Evolutionary conservation across 2,329 filamentous ascomycete genomes (phyloP), one percentile per base, ranked within the genome.

Genomic region (Botrytis fragariae): DNA sequence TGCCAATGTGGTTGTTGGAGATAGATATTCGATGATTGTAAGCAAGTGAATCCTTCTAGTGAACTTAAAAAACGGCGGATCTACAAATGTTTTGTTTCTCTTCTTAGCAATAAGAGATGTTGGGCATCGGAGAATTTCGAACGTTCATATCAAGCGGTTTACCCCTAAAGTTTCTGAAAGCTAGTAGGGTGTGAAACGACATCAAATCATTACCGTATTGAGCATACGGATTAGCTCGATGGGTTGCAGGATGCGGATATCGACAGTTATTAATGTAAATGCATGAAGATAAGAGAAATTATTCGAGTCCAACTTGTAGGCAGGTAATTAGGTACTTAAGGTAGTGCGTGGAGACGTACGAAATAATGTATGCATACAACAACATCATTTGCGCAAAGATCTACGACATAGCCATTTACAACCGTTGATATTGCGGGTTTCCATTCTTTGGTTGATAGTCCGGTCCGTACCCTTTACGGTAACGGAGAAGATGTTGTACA

Each of bases 281-380:
- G 35, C n/a, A 42, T n/a, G 51, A 57, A 57, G 65, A 69, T 69
- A 57, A 69, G 37, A 69, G 48, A 57, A n/a, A 57, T 44, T n/a
- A 18, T n/a, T 69, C 48, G 65, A 69, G 65, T 57, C 48, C 65
- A 42, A 44, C 48, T 35, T 67, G 32, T 20, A 68, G 32, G 45
- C n/a, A 20, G 32, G 44, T 37, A 20, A 39, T 54, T 44, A 44
- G 9, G 18, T 37, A 37, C 42, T 14, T 20, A 44, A n/a, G 48
- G 12, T n/a, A 51, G 32, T 25, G 14, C 35, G 48, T 51, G 64
- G 35, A 62, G 60, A 62, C n/a, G 60, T 18, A 39, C 22, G 18
- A 29, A 29, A 39, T 39, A 37, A 51, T 68, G 64, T 16, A 57
- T 54, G 35, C 35, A 45, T 45, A 45, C 18, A 22, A 32, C n/a